Conservation (phyloP, 192 early-diverging fungal genomes). For the Backusella tuberculispora region DNA sequence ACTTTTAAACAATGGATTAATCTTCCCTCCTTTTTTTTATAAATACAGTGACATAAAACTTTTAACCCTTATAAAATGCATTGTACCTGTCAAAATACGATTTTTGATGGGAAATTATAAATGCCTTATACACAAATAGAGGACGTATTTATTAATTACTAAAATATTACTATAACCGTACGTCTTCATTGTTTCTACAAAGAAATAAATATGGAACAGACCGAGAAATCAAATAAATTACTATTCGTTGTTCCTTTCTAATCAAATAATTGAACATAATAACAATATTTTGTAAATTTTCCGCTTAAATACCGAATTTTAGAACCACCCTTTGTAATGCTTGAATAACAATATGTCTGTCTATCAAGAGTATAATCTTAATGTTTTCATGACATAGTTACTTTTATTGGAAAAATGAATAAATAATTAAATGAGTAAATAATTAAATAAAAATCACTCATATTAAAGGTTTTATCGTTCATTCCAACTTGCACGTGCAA, state of each 20-base stretch:
- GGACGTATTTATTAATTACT: background rate
- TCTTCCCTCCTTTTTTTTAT: background rate
- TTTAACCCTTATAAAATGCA: too few relatives aligned
- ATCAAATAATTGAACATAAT: background rate
- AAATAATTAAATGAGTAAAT: too few relatives aligned
- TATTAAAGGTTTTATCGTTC: too few relatives aligned
- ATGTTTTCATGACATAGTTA: background rate
- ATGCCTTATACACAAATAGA: too few relatives aligned
- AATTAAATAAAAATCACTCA: too few relatives aligned
- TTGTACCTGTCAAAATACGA: too few relatives aligned
- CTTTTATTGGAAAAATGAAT: too few relatives aligned
- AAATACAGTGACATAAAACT: too few relatives aligned
- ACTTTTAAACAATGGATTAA: background rate
- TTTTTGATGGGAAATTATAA: too few relatives aligned
- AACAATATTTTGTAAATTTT: background rate
- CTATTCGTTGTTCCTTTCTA: background rate
- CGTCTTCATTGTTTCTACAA: background rate
- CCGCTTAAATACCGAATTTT: constrained; percentile 2
- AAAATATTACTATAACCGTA: background rate
- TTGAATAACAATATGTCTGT: background rate
- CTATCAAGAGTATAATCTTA: background rate
- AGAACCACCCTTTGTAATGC: background rate
- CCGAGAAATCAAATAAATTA: background rate
- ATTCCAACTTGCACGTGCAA: too few relatives aligned
- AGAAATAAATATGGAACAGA: background rate